A percentile compares a stretch with the other conserved stretches of the same genome.
Conservation (phyloP, 2,329 filamentous ascomycete genomes). For the Huntiella omanensis region DNA sequence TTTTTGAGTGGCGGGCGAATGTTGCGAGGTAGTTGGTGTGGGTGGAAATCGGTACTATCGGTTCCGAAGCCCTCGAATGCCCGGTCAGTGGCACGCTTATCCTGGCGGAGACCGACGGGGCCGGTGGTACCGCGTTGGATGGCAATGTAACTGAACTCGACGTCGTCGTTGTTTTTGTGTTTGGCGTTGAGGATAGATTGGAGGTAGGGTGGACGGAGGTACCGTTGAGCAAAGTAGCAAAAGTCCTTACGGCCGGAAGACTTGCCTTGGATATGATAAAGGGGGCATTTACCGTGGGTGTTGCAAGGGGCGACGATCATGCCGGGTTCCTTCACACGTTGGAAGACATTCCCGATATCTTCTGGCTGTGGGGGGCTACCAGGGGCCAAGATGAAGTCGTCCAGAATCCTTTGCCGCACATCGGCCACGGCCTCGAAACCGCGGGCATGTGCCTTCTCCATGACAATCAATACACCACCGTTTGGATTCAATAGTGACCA, state of each 20-base stretch:
- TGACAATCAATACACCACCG: constrained; percentile 67
- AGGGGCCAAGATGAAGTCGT: constrained; percentile 45
- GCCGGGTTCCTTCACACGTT: constrained; percentile 34
- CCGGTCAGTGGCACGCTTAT: constrained; percentile 32
- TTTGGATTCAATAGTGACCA: constrained; percentile 73
- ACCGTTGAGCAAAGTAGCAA: constrained; percentile 81
- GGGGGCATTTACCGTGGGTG: constrained; percentile 72
- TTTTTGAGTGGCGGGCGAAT: constrained; percentile 73
- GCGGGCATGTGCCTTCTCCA: constrained; percentile 80
- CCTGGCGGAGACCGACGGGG: constrained; percentile 12
- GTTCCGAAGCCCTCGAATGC: constrained; percentile 50
- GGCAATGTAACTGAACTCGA: constrained; percentile 77
- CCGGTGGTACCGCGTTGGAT: constrained; percentile 51
- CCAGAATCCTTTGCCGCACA: constrained; percentile 60
- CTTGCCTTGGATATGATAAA: constrained; percentile 59
- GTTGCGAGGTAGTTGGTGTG: constrained; percentile 57
- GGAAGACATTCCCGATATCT: constrained; percentile 12
- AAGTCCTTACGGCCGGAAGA: constrained; percentile 65
- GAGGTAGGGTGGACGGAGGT: constrained; percentile 64
- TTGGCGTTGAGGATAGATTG: constrained; percentile 52
- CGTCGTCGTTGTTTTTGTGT: constrained; percentile 69
- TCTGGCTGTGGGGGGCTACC: constrained; percentile 18
- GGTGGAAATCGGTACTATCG: constrained; percentile 32
- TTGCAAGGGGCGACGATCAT: constrained; percentile 65
- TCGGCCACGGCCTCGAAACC: constrained; percentile 86